Evolutionary conservation across 495 filamentous ascomycete species (phyloP), one percentile per base, ranked within the genome.

Genomic region (Bathelium albidoporum): DNA sequence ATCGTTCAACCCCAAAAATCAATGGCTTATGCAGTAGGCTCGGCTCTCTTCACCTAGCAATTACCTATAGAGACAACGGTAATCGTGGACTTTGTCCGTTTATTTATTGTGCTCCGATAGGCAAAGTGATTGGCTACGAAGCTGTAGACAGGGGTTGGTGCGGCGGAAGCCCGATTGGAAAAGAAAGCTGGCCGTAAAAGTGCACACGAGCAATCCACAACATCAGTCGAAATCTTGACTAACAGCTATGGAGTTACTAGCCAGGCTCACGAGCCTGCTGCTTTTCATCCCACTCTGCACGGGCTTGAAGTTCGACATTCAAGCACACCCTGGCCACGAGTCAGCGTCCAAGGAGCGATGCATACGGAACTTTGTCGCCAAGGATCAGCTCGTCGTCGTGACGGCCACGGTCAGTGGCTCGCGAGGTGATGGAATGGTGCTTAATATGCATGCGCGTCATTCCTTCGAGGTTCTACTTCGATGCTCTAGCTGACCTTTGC

Each of bases 351-450:
- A 83, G 60, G 86, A 89, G 73, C 83, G 95, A 82, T 98, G 94
- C 79, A 90, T 98, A 75, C 86, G 95, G 70, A 98, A 98, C 78
- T 97, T 97, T 73, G 93, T 97, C 62, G 80, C 85, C 59, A 89
- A 86, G 75, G 91, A 96, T 73, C 95, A 93, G 61, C 80, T 98
- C 64, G 94, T 98, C n/a, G 92, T 97, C 5, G 94, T 98, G n/a
- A 97, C 94, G 39, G 89, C 93, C 60, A 96, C 86, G 60, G 83
- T 95, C 16, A 81, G 85, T 72, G 94, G 94, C 16, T 75, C 80
- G 34, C 90, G 87, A 76, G 94, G 95, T 49, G 94, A 97, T 80
- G 94, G 94, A 12, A 91, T 95, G 84, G 75, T 82, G 67, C 84
- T 98, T 58, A 96, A 97, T 72, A 96, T 97, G 84, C 89, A 96